Evolutionary conservation across 495 filamentous ascomycete genomes (phyloP), one percentile per base, ranked within the genome.

Genomic region (Elasticomyces elasticus): DNA sequence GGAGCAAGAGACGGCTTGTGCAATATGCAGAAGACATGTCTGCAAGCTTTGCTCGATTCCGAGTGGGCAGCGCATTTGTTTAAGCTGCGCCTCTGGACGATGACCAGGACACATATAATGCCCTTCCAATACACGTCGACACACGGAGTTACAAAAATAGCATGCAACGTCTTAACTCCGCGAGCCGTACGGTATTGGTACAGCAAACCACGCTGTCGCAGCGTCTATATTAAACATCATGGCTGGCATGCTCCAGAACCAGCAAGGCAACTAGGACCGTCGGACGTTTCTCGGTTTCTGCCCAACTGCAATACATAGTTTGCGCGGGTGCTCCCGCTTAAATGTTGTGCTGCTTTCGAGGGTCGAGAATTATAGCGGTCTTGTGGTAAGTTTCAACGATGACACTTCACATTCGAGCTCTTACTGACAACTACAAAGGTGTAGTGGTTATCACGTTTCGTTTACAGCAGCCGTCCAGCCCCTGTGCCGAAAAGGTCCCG

Each of bases 401-500:
- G n/a, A n/a, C n/a, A n/a, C n/a, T n/a, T n/a, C n/a, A n/a, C n/a
- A n/a, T n/a, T n/a, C n/a, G n/a, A n/a, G n/a, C n/a, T n/a, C n/a
- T n/a, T n/a, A n/a, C n/a, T n/a, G n/a, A n/a, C n/a, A n/a, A n/a
- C n/a, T n/a, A n/a, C n/a, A n/a, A 19, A 60, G 45, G 60, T 63
- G 52, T 63, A 64, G 61, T 64, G 61, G 61, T 62, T 64, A 64
- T 64, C 60, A 64, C 52, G 52, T 63, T 53, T 59, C 55, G 28
- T 64, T 64, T 64, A 64, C 62, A 64, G 13, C 20, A 43, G 17
- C 7, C 40, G 12, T 25, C 44, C 43, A 49, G 20, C 19, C 9
- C 7, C 26, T 41, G 40, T 35, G 20, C 61, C 26, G 61, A 56
- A 56, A 63, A 65, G 61, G 62, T 54, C 62, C 30, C 56, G 25